Conservation (phyloP, 257 asterid genomes). For the Parsonsia alboflavescens region DNA sequence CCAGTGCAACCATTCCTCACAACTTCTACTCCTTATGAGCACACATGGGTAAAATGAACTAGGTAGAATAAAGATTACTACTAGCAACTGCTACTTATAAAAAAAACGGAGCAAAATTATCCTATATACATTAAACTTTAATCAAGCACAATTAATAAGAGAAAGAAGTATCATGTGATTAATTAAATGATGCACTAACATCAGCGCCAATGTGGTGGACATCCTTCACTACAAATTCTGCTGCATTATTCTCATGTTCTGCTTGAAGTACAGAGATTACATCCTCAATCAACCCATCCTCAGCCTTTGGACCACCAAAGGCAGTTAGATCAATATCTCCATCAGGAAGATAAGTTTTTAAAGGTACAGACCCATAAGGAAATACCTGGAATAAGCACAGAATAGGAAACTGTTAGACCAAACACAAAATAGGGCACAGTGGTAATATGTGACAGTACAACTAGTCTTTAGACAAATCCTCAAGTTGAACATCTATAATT, state of each 20-base stretch:
- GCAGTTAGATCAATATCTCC: conserved; percentile 95
- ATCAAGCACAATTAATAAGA: not conserved
- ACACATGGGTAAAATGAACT: not conserved
- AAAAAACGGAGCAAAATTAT: not conserved
- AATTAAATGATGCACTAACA: conserved; percentile 35
- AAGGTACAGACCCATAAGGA: conserved; percentile 90
- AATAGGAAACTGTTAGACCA: conserved; percentile 2
- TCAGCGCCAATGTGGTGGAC: conserved; percentile 85
- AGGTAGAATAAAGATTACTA: not conserved
- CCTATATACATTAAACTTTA: not conserved
- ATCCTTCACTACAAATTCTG: conserved; percentile 72
- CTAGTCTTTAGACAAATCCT: not conserved
- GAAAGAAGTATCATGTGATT: conserved; percentile 7
- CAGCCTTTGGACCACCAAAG: conserved; percentile 52
- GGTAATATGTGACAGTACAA: not conserved
- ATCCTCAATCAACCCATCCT: conserved; percentile 54
- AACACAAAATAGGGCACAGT: not conserved
- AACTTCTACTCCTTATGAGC: not conserved
- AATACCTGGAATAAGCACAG: conserved; percentile 56
- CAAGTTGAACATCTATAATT: not conserved
- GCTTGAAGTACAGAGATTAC: conserved; percentile 58
- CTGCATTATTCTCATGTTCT: conserved; percentile 42
- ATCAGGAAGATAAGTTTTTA: conserved; percentile 92
- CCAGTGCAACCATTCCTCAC: not conserved
- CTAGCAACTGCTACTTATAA: not conserved